A percentile compares a stretch with the other conserved stretches of the same genome.
phyloP scores from a whole-genome alignment of 768 basidiomycete genomes.

The Lactarius vividus region DNA sequence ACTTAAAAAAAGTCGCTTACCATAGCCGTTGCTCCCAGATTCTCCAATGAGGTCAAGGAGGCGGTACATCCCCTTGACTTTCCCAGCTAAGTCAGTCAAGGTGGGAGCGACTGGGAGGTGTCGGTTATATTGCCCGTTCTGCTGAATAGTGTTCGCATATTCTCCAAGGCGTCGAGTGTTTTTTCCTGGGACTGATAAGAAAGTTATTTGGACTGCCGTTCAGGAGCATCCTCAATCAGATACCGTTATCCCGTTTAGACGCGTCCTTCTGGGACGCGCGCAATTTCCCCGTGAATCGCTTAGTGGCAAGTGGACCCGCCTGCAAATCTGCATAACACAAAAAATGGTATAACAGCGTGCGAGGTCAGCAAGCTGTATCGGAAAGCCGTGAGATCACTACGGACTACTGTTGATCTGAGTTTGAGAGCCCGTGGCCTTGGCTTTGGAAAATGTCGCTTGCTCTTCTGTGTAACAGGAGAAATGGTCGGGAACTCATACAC shows the following conservation, averaged over 20 bases:
- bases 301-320: neutral
- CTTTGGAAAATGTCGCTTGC: neutral
- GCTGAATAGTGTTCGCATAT: neutral
- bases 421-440: neutral
- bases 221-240: neutral
- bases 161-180: neutral
- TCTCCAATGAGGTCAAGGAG: conserved; percentile 54
- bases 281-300: neutral
- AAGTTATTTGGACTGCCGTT: neutral
- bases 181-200: neutral
- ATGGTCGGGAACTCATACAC: neutral
- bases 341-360: neutral
- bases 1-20: conserved; percentile 33
- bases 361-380: neutral
- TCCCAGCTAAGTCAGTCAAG: neutral
- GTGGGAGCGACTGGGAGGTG: neutral
- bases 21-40: conserved; percentile 48
- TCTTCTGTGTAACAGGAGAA: neutral
- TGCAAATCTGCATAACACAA: neutral
- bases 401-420: neutral
- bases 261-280: neutral
- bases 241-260: conserved; percentile 1
- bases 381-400: neutral
- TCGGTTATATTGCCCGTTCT: neutral
- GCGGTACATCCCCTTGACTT: conserved; percentile 47